Conservation (phyloP, 257 asterid genomes). For the Solanum pimpinellifolium region DNA sequence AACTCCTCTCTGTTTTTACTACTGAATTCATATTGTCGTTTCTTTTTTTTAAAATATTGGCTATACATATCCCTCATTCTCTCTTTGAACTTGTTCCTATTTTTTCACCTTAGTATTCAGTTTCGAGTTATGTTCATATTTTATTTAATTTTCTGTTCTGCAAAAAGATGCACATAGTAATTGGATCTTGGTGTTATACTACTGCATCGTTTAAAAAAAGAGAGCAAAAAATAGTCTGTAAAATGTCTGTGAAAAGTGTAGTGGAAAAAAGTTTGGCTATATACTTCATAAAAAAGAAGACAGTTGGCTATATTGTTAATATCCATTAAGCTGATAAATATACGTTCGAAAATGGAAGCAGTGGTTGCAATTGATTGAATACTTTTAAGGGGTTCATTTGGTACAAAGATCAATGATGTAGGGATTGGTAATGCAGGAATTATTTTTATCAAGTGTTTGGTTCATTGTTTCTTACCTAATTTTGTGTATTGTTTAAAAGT, state of each 20-base stretch:
- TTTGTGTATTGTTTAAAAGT: too few species aligned
- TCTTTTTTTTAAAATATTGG: not conserved
- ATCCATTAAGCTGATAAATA: not conserved
- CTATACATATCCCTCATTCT: not conserved
- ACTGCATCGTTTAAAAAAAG: not conserved
- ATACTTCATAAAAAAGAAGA: not conserved
- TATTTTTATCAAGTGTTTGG: too few species aligned
- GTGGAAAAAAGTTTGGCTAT: not conserved
- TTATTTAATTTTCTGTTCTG: not conserved
- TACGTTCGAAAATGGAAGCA: not conserved
- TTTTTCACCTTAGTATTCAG: not conserved
- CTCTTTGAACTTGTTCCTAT: not conserved
- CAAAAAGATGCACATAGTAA: not conserved
- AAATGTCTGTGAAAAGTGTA: not conserved
- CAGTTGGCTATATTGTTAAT: not conserved
- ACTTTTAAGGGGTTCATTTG: too few species aligned
- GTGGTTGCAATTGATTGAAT: not conserved
- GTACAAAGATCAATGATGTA: too few species aligned
- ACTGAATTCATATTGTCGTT: not conserved
- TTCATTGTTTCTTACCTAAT: too few species aligned
- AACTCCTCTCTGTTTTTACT: not conserved
- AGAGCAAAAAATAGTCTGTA: not conserved
- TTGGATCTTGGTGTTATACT: not conserved
- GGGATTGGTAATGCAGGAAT: too few species aligned
- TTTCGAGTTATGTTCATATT: not conserved